Conservation (phyloP, 164 flowering plant species). For the Piper longum region DNA sequence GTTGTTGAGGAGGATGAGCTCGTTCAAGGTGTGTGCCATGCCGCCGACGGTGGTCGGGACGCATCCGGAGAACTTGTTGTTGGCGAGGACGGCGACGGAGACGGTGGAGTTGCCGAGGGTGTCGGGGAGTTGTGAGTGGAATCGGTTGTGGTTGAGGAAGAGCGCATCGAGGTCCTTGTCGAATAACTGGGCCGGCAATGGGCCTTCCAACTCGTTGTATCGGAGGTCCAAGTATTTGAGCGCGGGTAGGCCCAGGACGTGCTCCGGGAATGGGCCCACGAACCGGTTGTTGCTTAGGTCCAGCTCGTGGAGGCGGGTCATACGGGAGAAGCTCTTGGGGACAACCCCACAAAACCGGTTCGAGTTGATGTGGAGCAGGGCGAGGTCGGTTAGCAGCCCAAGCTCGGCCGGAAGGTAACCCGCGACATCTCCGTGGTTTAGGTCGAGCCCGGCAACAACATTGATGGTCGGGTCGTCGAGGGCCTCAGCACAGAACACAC, state of each 20-base stretch:
- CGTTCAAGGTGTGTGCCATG: conserved; percentile 43
- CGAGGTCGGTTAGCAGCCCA: conserved; percentile 51
- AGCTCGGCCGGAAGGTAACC: conserved; percentile 61
- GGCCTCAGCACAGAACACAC: conserved; percentile 53
- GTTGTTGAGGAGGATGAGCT: conserved; percentile 36
- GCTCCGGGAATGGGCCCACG: conserved; percentile 58
- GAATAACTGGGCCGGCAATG: conserved; percentile 41
- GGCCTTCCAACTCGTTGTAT: conserved; percentile 66
- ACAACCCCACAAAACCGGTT: conserved; percentile 68
- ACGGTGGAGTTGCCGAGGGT: conserved; percentile 49
- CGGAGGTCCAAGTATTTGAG: conserved; percentile 59
- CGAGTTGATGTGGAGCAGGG: conserved; percentile 57
- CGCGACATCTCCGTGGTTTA: conserved; percentile 62
- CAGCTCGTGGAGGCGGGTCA: conserved; percentile 35
- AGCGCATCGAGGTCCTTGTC: conserved; percentile 47
- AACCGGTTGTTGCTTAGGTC: conserved; percentile 77
- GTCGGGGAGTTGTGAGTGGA: conserved; percentile 40
- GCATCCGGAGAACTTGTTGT: conserved; percentile 60
- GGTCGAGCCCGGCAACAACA: conserved; percentile 66
- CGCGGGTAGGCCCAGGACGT: conserved; percentile 26
- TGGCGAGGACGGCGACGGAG: conserved; percentile 48
- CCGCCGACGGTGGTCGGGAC: conserved; percentile 58
- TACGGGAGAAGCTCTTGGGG: conserved; percentile 38
- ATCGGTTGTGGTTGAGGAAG: conserved; percentile 63
- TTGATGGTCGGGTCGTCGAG: conserved; percentile 30